Evolutionary conservation across 306 rosid species (phyloP), one percentile per base, ranked within the genome.

Genomic region (Glycine soja): DNA sequence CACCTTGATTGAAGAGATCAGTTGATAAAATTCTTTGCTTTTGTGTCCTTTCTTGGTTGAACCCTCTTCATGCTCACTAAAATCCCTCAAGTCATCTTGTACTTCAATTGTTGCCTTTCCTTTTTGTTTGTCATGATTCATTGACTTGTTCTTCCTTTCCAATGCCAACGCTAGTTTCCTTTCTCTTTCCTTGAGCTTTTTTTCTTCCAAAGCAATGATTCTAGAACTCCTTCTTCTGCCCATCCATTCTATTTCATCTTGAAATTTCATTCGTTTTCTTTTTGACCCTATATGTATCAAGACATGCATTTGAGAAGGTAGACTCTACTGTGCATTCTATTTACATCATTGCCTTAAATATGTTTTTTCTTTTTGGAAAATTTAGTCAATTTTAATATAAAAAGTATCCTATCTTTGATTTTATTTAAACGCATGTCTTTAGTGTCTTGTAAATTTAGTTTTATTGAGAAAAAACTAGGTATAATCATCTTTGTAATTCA

Each of bases 131-230:
- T 6, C 66, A 4, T 24, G 50, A 4, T 62, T 72, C 47, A 7
- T 0, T 4, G 54, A 36, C 3, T 15, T 47, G 0, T 56, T 75
- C 51, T 63, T 76, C 40, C 32, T 63, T 2, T 47, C 72, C 3
- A 48, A 51, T 42, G 54, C 80, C 8, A 34, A 1, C 0, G 32
- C 80, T 3, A 40, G 3, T 19, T 54, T 65, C 74, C 19, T 84
- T 4, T 76, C 67, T 32, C 15, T 66, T 32, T 85, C 76, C 1
- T 15, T 18, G 3, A 7, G 10, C 6, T 42, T 80, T 36, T 56
- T 85, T 51, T 85, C 76, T 64, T 80, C 85, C n/a, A 80, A 19
- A 36, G 82, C 82, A 54, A 80, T 47, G 3, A 85, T 85, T 80
- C 85, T 85, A 1, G 19, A 53, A 56, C 88, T 85, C 24, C 88